Conservation (phyloP, 176 grass and related monocot species). For the Cenchrus americanus region DNA sequence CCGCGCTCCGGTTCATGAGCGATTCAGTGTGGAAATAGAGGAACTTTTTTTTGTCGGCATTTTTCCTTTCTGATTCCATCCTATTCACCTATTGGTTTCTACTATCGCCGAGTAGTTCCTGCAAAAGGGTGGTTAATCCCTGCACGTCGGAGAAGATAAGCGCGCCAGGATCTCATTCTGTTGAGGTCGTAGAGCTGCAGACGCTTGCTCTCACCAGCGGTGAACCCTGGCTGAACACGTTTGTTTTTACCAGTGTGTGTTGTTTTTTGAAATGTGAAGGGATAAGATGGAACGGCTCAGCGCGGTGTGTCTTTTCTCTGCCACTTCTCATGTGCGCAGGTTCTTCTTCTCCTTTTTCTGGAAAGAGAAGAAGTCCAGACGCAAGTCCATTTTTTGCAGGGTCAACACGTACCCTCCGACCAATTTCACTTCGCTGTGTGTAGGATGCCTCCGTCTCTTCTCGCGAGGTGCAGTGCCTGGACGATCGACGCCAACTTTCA, state of each 20-base stretch:
- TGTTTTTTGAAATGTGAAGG: neutral
- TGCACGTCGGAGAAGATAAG: neutral
- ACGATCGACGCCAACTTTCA: no score
- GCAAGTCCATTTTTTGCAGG: neutral
- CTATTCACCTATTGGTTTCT: neutral
- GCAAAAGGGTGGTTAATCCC: neutral
- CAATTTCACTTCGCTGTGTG: no score
- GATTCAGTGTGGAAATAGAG: slow-evolving; percentile 59
- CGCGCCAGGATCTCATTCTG: neutral
- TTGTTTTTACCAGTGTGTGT: neutral
- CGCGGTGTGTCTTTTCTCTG: no score
- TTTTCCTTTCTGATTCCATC: neutral
- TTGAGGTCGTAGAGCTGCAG: neutral
- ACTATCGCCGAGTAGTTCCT: neutral
- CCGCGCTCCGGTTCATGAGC: slow-evolving; percentile 57
- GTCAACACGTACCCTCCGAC: neutral
- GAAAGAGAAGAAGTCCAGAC: neutral
- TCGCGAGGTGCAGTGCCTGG: no score
- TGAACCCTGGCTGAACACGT: neutral
- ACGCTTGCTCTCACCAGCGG: neutral
- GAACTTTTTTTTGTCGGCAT: neutral
- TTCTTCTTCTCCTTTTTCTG: neutral
- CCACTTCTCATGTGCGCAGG: neutral
- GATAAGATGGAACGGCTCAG: neutral
- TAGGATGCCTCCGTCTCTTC: no score